Conservation (phyloP, 2,329 filamentous ascomycete species). For the Botrytis elliptica region DNA sequence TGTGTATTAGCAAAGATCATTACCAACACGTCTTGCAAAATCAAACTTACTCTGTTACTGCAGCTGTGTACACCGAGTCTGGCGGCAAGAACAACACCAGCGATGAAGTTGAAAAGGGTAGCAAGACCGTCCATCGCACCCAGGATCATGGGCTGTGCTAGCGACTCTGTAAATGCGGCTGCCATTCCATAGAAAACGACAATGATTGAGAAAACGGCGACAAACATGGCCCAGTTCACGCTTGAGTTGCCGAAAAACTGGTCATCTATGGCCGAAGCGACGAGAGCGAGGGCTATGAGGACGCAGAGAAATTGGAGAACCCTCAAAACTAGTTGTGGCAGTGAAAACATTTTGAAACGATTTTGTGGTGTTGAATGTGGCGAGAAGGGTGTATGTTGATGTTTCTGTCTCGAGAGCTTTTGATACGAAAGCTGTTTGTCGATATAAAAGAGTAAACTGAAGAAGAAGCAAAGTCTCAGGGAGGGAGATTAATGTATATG, state of each 20-base stretch:
- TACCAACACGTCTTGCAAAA: too few species aligned
- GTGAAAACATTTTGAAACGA: slow-evolving; percentile 27
- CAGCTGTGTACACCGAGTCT: slow-evolving; percentile 70
- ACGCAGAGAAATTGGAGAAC: slow-evolving; percentile 34
- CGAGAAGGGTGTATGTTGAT: not conserved
- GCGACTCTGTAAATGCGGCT: slow-evolving; percentile 52
- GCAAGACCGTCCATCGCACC: slow-evolving; percentile 58
- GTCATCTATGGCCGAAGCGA: slow-evolving; percentile 38
- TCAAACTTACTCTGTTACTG: slow-evolving; percentile 51
- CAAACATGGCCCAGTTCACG: slow-evolving; percentile 63
- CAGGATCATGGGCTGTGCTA: slow-evolving; percentile 51
- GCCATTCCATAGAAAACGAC: slow-evolving; percentile 62
- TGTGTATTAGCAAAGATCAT: not conserved
- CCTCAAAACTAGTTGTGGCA: slow-evolving; percentile 33
- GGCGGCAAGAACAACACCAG: slow-evolving; percentile 67
- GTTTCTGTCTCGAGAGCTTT: too few species aligned
- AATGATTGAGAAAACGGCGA: slow-evolving; percentile 64
- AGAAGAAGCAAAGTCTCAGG: too few species aligned
- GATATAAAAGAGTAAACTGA: not conserved
- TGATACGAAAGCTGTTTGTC: not conserved
- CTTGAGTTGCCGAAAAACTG: slow-evolving; percentile 64
- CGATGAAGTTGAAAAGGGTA: slow-evolving; percentile 66
- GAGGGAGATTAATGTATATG: not conserved
- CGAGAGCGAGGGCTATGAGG: slow-evolving; percentile 36
- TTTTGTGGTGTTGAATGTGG: not conserved